Evolutionary conservation across 441 rosid genomes (phyloP).

Genomic region (Daphne laureola): DNA sequence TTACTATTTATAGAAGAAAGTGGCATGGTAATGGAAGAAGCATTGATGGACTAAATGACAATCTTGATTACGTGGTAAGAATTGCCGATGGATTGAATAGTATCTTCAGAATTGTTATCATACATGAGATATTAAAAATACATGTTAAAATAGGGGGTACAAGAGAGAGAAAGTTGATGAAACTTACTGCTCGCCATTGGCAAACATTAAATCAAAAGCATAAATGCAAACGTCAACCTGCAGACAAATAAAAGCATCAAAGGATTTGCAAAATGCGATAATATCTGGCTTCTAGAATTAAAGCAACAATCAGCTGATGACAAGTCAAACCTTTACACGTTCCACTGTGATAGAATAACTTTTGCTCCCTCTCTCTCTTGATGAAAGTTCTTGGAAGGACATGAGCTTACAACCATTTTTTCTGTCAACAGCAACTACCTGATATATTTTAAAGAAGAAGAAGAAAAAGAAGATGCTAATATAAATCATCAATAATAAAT

Average conservation of each 20-base stretch:
- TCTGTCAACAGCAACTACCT: constrained; percentile 89
- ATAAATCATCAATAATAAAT: not conserved
- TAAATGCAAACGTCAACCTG: constrained; percentile 80
- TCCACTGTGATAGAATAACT: constrained; percentile 44
- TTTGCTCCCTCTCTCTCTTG: constrained; percentile 83
- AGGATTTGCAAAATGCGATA: constrained; percentile 3
- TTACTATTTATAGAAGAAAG: constrained; percentile 1
- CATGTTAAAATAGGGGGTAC: constrained; percentile 1
- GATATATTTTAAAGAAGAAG: constrained; percentile 15
- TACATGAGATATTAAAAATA: no score
- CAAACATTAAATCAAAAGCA: constrained; percentile 83
- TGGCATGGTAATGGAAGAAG: not conserved
- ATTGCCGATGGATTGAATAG: no score
- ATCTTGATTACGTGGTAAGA: no score
- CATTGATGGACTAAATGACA: no score
- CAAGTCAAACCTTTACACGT: constrained; percentile 53
- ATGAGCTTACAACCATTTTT: constrained; percentile 62
- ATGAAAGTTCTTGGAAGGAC: constrained; percentile 93
- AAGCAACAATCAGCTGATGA: not conserved
- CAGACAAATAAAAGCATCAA: constrained; percentile 18
- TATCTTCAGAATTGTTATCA: not conserved
- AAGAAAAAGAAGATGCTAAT: constrained; percentile 1
- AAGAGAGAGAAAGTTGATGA: constrained; percentile 21
- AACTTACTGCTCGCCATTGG: constrained; percentile 72
- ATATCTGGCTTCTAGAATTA: constrained; percentile 5